A percentile compares a stretch with the other conserved stretches of the same genome.
These are phyloP conservation scores for Wickerhamiella sorbophila DNA, from an alignment of 805 yeast genomes.

Conservation along the genomic window DNA sequence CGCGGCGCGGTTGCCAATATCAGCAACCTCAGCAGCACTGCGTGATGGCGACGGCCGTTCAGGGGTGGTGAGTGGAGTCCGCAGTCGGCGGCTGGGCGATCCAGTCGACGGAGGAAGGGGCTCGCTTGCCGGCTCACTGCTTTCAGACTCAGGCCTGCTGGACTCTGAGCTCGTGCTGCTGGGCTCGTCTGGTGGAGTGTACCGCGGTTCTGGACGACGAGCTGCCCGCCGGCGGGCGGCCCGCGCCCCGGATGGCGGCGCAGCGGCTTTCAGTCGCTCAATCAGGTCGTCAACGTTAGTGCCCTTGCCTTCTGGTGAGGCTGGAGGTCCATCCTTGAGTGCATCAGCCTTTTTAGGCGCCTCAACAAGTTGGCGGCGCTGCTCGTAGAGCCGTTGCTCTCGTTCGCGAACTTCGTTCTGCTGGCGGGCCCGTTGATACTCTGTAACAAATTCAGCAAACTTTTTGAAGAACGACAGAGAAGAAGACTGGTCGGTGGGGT, in stretches of 20 bases:
- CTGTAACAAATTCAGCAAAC: slow-evolving; percentile 63
- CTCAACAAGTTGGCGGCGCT: slow-evolving; percentile 51
- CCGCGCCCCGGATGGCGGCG: slow-evolving; percentile 25
- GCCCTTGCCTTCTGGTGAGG: slow-evolving; percentile 21
- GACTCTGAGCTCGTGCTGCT: slow-evolving; percentile 1
- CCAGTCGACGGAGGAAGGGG: background rate
- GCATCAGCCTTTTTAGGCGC: slow-evolving; percentile 27
- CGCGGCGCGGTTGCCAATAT: slow-evolving; percentile 48
- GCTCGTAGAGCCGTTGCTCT: slow-evolving; percentile 62
- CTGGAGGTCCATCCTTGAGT: slow-evolving; percentile 13
- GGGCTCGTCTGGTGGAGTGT: background rate
- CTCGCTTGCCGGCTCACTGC: background rate
- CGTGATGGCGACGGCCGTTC: slow-evolving; percentile 1
- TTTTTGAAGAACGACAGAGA: slow-evolving; percentile 60
- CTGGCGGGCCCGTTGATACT: slow-evolving; percentile 62
- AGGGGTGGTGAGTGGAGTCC: background rate
- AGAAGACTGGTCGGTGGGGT: slow-evolving; percentile 50
- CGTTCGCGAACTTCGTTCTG: slow-evolving; percentile 76
- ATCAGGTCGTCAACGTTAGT: slow-evolving; percentile 73
- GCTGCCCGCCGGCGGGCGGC: slow-evolving; percentile 1
- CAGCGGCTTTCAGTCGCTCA: slow-evolving; percentile 77
- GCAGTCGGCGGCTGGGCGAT: background rate
- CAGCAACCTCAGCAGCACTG: slow-evolving; percentile 25
- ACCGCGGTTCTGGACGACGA: background rate
- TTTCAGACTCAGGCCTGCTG: background rate